A percentile compares a stretch with the other conserved stretches of the same genome.
phyloP scores from a whole-genome alignment of 345 rosid genomes.

The Chamaenerion angustifolium region DNA sequence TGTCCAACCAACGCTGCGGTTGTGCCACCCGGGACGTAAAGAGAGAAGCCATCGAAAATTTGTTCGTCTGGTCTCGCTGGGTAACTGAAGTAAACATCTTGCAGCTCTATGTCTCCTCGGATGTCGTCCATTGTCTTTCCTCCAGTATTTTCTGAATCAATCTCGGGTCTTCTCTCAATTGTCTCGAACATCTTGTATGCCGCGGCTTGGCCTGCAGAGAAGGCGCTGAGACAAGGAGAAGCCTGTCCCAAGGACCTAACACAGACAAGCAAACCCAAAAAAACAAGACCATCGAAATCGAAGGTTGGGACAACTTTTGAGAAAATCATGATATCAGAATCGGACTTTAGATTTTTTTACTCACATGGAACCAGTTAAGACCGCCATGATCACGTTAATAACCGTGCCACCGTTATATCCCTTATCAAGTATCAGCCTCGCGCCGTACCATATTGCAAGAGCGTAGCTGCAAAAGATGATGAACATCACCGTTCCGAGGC shows the following conservation, averaged over 20 bases:
- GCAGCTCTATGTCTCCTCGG: conserved; percentile 21
- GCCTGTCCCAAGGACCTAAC: conserved; percentile 38
- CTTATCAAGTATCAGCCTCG: conserved; percentile 54
- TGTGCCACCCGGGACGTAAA: conserved; percentile 17
- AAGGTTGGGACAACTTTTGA: too few relatives aligned
- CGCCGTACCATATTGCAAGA: conserved; percentile 75
- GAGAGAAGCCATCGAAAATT: conserved; percentile 23
- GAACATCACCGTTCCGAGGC: conserved; percentile 36
- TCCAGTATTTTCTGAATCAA: conserved; percentile 15
- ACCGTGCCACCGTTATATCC: conserved; percentile 70
- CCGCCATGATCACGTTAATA: conserved; percentile 54
- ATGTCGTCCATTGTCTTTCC: conserved; percentile 20
- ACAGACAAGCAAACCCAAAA: too few relatives aligned
- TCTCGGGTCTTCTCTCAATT: conserved; percentile 20
- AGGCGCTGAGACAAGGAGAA: conserved; percentile 23
- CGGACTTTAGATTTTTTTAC: too few relatives aligned
- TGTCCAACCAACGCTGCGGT: conserved; percentile 31
- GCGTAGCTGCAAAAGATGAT: conserved; percentile 44
- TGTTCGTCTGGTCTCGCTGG: conserved; percentile 28
- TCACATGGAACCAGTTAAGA: conserved; percentile 72
- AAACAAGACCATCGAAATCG: background rate
- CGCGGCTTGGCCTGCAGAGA: conserved; percentile 29
- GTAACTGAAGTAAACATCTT: conserved; percentile 22
- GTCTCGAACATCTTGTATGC: conserved; percentile 30
- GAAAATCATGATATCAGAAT: too few relatives aligned